Evolutionary conservation across 2,329 filamentous ascomycete species (phyloP).

Genomic region (Diaporthe capsici): DNA sequence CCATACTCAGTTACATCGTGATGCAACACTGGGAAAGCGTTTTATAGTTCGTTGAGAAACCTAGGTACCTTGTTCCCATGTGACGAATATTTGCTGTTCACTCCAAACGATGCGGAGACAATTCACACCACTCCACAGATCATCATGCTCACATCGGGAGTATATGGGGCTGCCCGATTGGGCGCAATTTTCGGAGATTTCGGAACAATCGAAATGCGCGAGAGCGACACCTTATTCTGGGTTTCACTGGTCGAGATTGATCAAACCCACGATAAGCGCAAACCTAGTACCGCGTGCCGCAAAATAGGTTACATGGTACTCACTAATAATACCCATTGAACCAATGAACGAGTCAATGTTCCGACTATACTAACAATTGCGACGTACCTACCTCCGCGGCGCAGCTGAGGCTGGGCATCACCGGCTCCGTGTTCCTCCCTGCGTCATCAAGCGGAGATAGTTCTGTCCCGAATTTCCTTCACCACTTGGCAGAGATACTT

Average conservation of each 20-base stretch:
- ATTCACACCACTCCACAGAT: neutral
- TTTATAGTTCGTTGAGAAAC: neutral
- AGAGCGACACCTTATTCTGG: neutral
- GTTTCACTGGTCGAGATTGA: neutral
- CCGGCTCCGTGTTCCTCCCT: neutral
- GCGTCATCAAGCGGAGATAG: neutral
- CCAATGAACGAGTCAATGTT: too few relatives aligned
- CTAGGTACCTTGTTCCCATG: neutral
- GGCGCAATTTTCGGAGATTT: constrained; percentile 3
- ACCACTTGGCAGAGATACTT: neutral
- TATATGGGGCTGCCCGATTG: neutral
- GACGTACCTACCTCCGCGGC: too few relatives aligned
- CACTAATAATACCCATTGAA: neutral
- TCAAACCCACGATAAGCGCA: neutral
- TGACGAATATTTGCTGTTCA: too few relatives aligned
- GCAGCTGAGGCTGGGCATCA: neutral
- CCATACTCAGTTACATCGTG: neutral
- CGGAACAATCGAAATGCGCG: neutral
- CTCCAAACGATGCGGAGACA: neutral
- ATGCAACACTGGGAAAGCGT: neutral
- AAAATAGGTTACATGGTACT: neutral
- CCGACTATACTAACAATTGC: too few relatives aligned
- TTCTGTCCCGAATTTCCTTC: neutral
- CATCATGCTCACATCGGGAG: neutral
- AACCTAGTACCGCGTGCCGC: neutral